Evolutionary conservation across 495 filamentous ascomycete species (phyloP).

Genomic region (Aspergillus olivimuriae): DNA sequence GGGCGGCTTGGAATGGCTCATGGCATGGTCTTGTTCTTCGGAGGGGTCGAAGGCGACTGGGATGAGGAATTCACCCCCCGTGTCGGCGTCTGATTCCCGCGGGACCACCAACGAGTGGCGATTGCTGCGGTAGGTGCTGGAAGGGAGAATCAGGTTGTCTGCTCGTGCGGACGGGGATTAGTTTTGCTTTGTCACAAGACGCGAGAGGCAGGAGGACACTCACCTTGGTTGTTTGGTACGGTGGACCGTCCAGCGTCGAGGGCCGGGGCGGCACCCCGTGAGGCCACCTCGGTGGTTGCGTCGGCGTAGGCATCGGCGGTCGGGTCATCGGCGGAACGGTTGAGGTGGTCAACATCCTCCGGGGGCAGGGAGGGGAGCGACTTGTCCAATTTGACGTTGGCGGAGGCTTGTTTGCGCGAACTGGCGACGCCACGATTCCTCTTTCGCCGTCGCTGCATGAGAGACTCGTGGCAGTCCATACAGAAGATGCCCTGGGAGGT

Average conservation of each 20-base stretch:
- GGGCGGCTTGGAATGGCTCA: constrained; percentile 12
- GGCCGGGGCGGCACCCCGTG: constrained; percentile 47
- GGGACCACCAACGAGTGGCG: constrained; percentile 56
- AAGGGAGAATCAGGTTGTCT: constrained; percentile 62
- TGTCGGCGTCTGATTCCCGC: constrained; percentile 50
- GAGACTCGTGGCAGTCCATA: constrained; percentile 98
- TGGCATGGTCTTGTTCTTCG: constrained; percentile 42
- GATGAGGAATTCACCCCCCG: constrained; percentile 71
- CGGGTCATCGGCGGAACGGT: constrained; percentile 62
- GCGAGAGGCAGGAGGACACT: no score
- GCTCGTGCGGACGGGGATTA: neutral
- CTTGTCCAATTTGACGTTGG: constrained; percentile 75
- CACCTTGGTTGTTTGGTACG: constrained; percentile 20
- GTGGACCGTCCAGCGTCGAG: constrained; percentile 20
- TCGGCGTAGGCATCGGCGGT: constrained; percentile 57
- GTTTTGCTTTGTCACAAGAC: no score
- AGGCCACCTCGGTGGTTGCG: constrained; percentile 64
- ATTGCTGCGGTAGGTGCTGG: constrained; percentile 71
- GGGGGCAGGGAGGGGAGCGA: constrained; percentile 89
- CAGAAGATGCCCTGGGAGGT: constrained; percentile 99
- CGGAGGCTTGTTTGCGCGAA: constrained; percentile 48
- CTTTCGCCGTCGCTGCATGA: constrained; percentile 94
- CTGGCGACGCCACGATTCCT: constrained; percentile 59
- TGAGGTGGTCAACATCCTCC: constrained; percentile 51
- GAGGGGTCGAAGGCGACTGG: constrained; percentile 86